These are phyloP conservation scores for Grosmannia serpens DNA, from an alignment of 2,329 filamentous ascomycete species.

Conservation along the genomic window DNA sequence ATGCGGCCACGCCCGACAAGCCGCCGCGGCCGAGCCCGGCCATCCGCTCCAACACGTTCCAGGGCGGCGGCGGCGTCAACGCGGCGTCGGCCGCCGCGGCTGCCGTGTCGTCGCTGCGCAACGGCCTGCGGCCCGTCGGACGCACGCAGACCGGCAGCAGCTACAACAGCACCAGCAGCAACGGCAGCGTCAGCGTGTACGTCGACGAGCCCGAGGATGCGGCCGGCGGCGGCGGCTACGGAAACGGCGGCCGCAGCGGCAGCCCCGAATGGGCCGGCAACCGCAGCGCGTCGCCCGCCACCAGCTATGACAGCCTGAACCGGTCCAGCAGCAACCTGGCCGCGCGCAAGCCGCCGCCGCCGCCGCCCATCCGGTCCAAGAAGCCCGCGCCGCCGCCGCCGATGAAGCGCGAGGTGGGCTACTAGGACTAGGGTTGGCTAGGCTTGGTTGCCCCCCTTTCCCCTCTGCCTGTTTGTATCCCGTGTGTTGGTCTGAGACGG, in stretches of 20 bases:
- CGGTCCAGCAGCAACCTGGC: conserved; percentile 29
- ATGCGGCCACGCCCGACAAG: conserved; percentile 17
- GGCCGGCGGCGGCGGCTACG: conserved; percentile 3
- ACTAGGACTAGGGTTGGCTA: background rate
- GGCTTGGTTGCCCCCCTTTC: background rate
- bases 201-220: conserved; percentile 37
- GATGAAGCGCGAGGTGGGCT: conserved; percentile 3
- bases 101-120: conserved; percentile 20
- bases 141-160: conserved; percentile 27
- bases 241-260: conserved; percentile 21
- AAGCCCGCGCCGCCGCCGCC: conserved; percentile 45
- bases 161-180: conserved; percentile 18
- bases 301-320: conserved; percentile 43
- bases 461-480: background rate
- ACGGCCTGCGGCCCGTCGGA: conserved; percentile 33
- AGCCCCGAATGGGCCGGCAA: conserved; percentile 37
- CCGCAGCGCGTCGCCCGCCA: conserved; percentile 42
- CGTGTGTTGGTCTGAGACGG: background rate
- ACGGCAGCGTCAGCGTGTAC: conserved; percentile 27
- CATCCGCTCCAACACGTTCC: conserved; percentile 28
- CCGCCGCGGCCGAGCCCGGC: conserved; percentile 24
- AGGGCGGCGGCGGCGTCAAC: conserved; percentile 15
- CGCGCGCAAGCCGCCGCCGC: conserved; percentile 25
- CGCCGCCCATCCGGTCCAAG: conserved; percentile 36
- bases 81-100: conserved; percentile 11